Evolutionary conservation across 2,329 filamentous ascomycete species (phyloP).

Genomic region (Lachnellula occidentalis): DNA sequence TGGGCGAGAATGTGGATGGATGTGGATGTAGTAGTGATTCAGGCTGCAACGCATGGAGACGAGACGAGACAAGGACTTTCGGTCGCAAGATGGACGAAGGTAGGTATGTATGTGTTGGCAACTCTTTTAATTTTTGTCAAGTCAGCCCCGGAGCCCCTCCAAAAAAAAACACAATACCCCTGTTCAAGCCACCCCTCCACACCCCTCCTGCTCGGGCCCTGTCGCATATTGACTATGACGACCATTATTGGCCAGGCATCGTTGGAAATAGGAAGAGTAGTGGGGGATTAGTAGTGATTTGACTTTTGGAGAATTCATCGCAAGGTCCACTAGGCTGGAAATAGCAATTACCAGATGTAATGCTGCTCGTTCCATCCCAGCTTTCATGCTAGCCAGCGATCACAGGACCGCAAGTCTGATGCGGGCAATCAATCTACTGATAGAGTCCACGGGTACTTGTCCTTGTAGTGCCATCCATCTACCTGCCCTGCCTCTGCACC

Average conservation of each 20-base stretch:
- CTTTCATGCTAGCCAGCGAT: conserved; percentile 5
- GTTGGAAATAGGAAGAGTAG: neutral
- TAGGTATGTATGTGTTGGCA: conserved; percentile 16
- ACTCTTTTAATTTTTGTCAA: neutral
- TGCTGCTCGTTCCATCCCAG: neutral
- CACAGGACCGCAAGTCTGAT: conserved; percentile 16
- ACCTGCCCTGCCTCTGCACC: neutral
- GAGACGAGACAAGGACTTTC: conserved; percentile 1
- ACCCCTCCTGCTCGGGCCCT: neutral
- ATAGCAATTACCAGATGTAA: neutral
- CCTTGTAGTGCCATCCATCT: neutral
- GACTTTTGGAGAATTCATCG: neutral
- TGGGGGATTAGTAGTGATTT: no score
- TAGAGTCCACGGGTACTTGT: no score
- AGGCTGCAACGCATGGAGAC: conserved; percentile 23
- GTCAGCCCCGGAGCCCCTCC: conserved; percentile 2
- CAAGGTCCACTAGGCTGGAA: neutral
- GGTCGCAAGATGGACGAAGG: neutral
- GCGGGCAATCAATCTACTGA: conserved; percentile 6
- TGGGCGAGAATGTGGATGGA: conserved; percentile 2
- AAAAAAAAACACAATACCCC: neutral
- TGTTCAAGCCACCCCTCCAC: neutral
- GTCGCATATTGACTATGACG: neutral
- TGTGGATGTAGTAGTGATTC: conserved; percentile 11
- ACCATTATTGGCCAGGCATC: neutral